These are phyloP conservation scores for Rhizopus delemar DNA, from an alignment of 371 early-diverging fungal species.

Conservation along the genomic window DNA sequence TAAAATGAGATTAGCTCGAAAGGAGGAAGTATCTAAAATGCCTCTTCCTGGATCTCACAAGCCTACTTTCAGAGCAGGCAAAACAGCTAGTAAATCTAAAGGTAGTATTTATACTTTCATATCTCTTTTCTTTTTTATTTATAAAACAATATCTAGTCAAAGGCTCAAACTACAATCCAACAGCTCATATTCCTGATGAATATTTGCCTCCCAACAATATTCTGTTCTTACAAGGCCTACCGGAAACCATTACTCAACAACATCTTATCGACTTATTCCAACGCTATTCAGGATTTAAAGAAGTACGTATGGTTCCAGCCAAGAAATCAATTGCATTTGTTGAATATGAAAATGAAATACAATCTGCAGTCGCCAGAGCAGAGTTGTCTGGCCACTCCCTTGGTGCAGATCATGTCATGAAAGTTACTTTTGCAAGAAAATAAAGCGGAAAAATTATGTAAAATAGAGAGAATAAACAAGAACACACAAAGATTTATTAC, in stretches of 20 bases:
- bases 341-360: constrained; percentile 83
- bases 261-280: constrained; percentile 70
- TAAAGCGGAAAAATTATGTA: constrained; percentile 21
- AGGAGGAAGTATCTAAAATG: constrained; percentile 34
- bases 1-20: constrained; percentile 56
- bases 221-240: constrained; percentile 89
- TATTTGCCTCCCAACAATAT: constrained; percentile 81
- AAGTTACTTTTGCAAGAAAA: constrained; percentile 80
- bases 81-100: constrained; percentile 8
- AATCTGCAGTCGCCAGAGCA: constrained; percentile 77
- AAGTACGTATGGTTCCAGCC: constrained; percentile 87
- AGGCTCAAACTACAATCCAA: constrained; percentile 18
- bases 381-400: constrained; percentile 80
- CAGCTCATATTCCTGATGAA: constrained; percentile 69
- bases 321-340: constrained; percentile 91
- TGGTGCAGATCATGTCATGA: constrained; percentile 72
- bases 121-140: too few relatives aligned
- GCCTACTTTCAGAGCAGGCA: constrained; percentile 35
- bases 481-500: constrained; percentile 6
- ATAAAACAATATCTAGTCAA: not conserved
- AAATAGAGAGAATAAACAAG: not conserved
- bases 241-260: constrained; percentile 67
- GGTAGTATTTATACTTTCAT: not conserved
- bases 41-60: constrained; percentile 52
- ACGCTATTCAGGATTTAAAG: constrained; percentile 83